Evolutionary conservation across 2,329 filamentous ascomycete species (phyloP).

Genomic region (Fusarium equiseti): DNA sequence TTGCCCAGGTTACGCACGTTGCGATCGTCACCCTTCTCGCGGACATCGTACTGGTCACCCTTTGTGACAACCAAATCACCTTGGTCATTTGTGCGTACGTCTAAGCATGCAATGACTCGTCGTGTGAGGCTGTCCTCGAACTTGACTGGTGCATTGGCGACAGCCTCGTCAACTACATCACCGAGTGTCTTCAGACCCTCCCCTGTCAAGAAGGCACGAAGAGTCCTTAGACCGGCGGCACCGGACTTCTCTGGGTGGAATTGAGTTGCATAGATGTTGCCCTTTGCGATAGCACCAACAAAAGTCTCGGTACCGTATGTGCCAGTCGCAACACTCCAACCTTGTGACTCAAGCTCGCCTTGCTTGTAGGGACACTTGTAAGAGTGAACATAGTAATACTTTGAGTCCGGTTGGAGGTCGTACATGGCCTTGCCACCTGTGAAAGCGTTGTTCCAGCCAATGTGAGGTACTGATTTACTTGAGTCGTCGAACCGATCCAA

Average conservation of each 20-base stretch:
- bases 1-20: constrained; percentile 93
- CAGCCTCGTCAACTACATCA: constrained; percentile 29
- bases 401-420: constrained; percentile 81
- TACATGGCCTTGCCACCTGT: constrained; percentile 73
- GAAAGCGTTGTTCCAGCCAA: constrained; percentile 96
- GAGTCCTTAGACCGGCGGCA: constrained; percentile 83
- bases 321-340: constrained; percentile 93
- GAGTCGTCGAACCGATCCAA: constrained; percentile 82
- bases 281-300: constrained; percentile 87
- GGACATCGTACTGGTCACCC: constrained; percentile 98
- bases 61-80: constrained; percentile 98
- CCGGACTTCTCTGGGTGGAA: constrained; percentile 99
- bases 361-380: constrained; percentile 84
- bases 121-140: constrained; percentile 81
- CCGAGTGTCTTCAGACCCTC: constrained; percentile 66
- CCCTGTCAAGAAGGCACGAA: constrained; percentile 89
- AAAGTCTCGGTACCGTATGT: constrained; percentile 91
- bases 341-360: constrained; percentile 80
- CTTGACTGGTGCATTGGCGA: constrained; percentile 25
- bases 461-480: constrained; percentile 95
- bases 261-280: constrained; percentile 90
- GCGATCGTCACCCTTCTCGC: constrained; percentile 79
- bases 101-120: constrained; percentile 93
- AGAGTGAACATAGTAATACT: constrained; percentile 99
- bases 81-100: constrained; percentile 92